Evolutionary conservation across 805 yeast species (phyloP).

Genomic region (Hanseniaspora occidentalis): DNA sequence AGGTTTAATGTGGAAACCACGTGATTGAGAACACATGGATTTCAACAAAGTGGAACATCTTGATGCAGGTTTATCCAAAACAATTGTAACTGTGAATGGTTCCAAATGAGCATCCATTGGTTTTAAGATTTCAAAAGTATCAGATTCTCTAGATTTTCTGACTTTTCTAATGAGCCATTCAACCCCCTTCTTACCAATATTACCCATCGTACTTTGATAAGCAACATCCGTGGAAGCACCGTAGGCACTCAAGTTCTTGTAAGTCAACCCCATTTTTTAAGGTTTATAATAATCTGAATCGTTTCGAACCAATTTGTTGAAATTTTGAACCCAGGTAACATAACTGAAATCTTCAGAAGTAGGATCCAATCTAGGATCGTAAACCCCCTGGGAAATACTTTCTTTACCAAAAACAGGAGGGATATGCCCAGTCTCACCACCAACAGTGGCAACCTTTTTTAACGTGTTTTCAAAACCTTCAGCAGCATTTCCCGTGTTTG

Average conservation of each 20-base stretch:
- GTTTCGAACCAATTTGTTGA: constrained; percentile 36
- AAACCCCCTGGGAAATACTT: too few species aligned
- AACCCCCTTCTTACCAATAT: constrained; percentile 22
- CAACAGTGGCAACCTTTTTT: too few species aligned
- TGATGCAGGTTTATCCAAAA: constrained; percentile 69
- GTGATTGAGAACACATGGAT: constrained; percentile 41
- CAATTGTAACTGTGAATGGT: constrained; percentile 62
- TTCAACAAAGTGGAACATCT: constrained; percentile 55
- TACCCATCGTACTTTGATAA: constrained; percentile 50
- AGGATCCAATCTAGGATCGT: constrained; percentile 45
- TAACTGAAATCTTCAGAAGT: constrained; percentile 41
- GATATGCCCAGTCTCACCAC: too few species aligned
- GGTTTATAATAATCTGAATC: constrained; percentile 54
- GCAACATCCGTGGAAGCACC: constrained; percentile 52
- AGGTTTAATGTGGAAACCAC: constrained; percentile 38
- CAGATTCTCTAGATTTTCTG: constrained; percentile 14
- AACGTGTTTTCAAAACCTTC: too few species aligned
- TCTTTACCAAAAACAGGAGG: too few species aligned
- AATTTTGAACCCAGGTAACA: constrained; percentile 50
- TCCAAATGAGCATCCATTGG: constrained; percentile 42
- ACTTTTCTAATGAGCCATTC: constrained; percentile 9
- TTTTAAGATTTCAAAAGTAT: constrained; percentile 33
- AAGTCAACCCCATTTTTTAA: constrained; percentile 43
- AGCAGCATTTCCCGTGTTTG: too few species aligned
- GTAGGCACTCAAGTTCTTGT: constrained; percentile 44